These are phyloP conservation scores for Pleoardoris graminearum DNA, from an alignment of 2,329 filamentous ascomycete species.

Conservation along the genomic window DNA sequence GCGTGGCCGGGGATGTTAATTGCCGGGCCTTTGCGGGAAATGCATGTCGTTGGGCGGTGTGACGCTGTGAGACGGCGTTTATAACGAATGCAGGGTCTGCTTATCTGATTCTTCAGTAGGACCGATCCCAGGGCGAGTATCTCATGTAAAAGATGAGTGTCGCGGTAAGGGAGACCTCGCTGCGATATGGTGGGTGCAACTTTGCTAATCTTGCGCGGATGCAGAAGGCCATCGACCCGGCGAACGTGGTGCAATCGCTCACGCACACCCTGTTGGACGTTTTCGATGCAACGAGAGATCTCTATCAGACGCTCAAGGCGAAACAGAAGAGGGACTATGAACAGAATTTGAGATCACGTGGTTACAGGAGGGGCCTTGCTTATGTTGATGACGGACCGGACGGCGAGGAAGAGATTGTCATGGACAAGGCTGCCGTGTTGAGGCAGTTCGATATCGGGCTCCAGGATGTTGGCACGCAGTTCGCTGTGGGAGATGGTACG, in stretches of 20 bases:
- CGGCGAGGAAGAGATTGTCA: constrained; percentile 34
- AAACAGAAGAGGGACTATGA: constrained; percentile 43
- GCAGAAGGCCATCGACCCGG: constrained; percentile 31
- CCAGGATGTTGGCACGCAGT: constrained; percentile 32
- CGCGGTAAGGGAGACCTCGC: constrained; percentile 21
- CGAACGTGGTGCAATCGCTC: constrained; percentile 36
- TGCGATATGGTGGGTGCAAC: neutral
- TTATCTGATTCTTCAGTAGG: constrained; percentile 23
- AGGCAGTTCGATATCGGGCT: constrained; percentile 36
- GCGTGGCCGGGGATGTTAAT: constrained; percentile 20
- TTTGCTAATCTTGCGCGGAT: constrained; percentile 21
- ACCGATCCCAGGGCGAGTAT: constrained; percentile 15
- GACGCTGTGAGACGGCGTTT: constrained; percentile 14
- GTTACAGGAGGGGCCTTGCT: constrained; percentile 34
- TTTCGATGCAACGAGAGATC: constrained; percentile 41
- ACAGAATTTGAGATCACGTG: constrained; percentile 29
- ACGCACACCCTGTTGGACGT: constrained; percentile 38
- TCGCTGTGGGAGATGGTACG: constrained; percentile 41
- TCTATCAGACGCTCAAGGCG: constrained; percentile 33
- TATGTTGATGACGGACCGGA: constrained; percentile 31
- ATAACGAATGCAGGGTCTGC: constrained; percentile 21
- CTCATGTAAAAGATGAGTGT: constrained; percentile 28
- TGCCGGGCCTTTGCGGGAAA: constrained; percentile 11
- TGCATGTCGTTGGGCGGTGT: constrained; percentile 25
- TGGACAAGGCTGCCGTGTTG: constrained; percentile 39